Conservation (phyloP, 331 rosid species). For the Erythrophleum ivorense region DNA sequence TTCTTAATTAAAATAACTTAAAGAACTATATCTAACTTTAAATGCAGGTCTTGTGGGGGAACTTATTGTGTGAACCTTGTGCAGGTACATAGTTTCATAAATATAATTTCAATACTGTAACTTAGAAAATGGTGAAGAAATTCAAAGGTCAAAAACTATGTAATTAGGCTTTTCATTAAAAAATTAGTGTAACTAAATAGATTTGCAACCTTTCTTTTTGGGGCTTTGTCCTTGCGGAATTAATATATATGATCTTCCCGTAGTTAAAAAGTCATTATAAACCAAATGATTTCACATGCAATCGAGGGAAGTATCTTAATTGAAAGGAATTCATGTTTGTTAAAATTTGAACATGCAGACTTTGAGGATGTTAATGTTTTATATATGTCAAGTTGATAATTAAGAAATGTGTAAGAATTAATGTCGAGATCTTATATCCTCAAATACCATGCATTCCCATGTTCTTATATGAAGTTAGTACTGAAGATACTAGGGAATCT, state of each 20-base stretch:
- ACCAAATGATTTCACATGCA: neutral
- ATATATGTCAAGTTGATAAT: neutral
- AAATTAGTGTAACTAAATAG: too few relatives aligned
- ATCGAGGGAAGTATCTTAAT: neutral
- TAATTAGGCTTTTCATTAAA: too few relatives aligned
- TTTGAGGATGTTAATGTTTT: neutral
- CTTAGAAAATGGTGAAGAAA: too few relatives aligned
- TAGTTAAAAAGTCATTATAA: neutral
- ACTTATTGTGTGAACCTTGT: too few relatives aligned
- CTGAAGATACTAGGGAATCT: neutral
- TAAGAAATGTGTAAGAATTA: slow-evolving; percentile 2
- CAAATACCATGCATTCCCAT: neutral
- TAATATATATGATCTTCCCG: neutral
- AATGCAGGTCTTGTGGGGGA: too few relatives aligned
- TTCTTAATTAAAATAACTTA: too few relatives aligned
- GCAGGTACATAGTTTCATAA: too few relatives aligned
- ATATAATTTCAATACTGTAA: neutral
- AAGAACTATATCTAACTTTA: too few relatives aligned
- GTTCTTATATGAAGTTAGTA: neutral
- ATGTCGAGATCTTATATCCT: neutral
- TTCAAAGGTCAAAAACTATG: neutral
- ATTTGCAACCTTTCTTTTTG: neutral
- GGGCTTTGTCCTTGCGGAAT: neutral
- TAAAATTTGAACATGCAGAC: neutral
- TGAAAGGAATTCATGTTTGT: neutral